Base-by-base conservation (phyloP, 129 eudicot genomes). In the Silybum marianum region DNA sequence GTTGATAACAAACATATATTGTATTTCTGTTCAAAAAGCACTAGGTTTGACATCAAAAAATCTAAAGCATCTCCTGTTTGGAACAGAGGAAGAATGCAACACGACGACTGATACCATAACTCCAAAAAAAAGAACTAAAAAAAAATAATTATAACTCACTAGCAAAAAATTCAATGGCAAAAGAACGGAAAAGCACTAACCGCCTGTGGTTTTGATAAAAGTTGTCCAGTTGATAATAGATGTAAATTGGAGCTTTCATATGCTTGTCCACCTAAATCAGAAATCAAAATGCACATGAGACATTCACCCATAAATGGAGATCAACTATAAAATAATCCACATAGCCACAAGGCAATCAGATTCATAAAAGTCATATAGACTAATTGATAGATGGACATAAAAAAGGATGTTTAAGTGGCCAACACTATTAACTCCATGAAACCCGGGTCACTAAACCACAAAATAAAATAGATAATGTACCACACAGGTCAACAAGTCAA, bases 161-260 rank as follows among this genome's bases (percentile, higher is more conserved):
- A 21, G 44, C 13, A 39, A 42, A 19, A 6, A 34, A 24, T 16
- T 23, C 24, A 13, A 19, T 1, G 13, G 24, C 30, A 24, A 2
- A 44, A 70, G 71, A 69, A 21, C 19, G 36, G 8, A 81, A 76
- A 73, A 16, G 71, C 39, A 80, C 88, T 84, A 76, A 91, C 98
- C 98, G 80, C 68, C 98, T 79, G 73, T 94, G 97, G 88, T 94
- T 94, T 82, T 94, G 98, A 84, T 94, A 94, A 88, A 86, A 93
- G 86, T 90, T 88, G 80, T 93, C 98, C 25, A 93, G 91, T 86
- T 93, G 97, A 78, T 93, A 93, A 70, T 91, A 94, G 38, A 94
- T 81, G 83, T 84, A 84, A 72, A 94, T 83, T 82, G 98, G 98
- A 72, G 98, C 95, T 88, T 91, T 94, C 98, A 94, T 94, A 75